These are phyloP conservation scores for Nothophaeocryptopus gaeumannii DNA, from an alignment of 2,329 filamentous ascomycete genomes.

Conservation along the genomic window DNA sequence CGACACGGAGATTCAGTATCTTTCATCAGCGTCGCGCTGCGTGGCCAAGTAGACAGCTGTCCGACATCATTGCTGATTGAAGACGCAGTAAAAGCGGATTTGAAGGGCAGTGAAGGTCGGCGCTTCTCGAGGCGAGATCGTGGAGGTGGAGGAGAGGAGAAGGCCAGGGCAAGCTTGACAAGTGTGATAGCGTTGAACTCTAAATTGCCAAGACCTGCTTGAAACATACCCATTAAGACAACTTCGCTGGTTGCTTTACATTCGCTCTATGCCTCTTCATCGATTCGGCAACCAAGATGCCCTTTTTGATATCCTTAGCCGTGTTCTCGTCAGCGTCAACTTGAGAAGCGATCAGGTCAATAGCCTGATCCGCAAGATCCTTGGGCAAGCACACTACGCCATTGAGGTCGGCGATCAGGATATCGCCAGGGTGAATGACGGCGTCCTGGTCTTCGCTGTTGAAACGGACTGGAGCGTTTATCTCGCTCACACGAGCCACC, in stretches of 20 bases:
- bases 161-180: too few relatives aligned
- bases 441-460: conserved; percentile 32
- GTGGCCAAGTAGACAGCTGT: too few relatives aligned
- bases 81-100: too few relatives aligned
- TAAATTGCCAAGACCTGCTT: background rate
- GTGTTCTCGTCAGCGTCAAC: conserved; percentile 33
- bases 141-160: too few relatives aligned
- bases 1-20: too few relatives aligned
- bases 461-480: conserved; percentile 35
- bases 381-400: conserved; percentile 39
- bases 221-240: conserved; percentile 2
- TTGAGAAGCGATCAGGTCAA: conserved; percentile 32
- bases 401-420: conserved; percentile 39
- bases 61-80: too few relatives aligned
- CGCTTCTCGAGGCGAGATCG: too few relatives aligned
- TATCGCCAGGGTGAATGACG: conserved; percentile 38
- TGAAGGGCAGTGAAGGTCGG: too few relatives aligned
- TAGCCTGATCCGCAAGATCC: conserved; percentile 24
- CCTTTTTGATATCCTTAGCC: conserved; percentile 28
- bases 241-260: conserved; percentile 26
- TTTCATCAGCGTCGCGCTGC: too few relatives aligned
- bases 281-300: conserved; percentile 25
- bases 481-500: conserved; percentile 32
- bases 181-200: too few relatives aligned
- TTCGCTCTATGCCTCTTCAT: conserved; percentile 29